Conservation (phyloP, 345 rosid species). For the Camelina hispida region DNA sequence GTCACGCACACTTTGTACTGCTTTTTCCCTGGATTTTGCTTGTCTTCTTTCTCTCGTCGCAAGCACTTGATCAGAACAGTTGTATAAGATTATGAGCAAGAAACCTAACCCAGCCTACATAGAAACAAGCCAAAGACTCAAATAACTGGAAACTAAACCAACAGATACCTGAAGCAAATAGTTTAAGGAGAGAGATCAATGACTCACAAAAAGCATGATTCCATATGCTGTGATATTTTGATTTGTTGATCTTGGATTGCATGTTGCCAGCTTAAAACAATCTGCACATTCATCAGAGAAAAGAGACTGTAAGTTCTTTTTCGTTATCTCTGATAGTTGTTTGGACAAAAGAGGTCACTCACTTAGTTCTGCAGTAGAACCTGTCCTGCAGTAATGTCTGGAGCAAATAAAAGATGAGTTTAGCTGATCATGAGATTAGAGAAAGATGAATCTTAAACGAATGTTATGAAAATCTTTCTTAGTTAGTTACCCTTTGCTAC, state of each 20-base stretch:
- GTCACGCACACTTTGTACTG: constrained; percentile 86
- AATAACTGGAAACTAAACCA: background rate
- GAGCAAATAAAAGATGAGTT: constrained; percentile 43
- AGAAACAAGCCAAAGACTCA: background rate
- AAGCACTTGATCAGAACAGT: constrained; percentile 97
- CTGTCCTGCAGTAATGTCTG: constrained; percentile 91
- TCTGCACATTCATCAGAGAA: constrained; percentile 57
- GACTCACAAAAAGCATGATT: constrained; percentile 85
- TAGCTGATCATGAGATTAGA: constrained; percentile 1
- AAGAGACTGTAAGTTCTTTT: background rate
- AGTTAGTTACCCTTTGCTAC: constrained; percentile 78
- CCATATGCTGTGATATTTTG: constrained; percentile 96
- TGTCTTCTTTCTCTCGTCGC: constrained; percentile 86
- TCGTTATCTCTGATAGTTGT: background rate
- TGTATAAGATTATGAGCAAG: constrained; percentile 79
- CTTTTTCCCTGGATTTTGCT: constrained; percentile 87
- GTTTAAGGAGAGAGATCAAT: constrained; percentile 30
- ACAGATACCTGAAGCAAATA: background rate
- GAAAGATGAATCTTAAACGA: constrained; percentile 18
- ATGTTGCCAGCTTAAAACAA: constrained; percentile 79
- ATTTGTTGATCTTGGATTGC: constrained; percentile 74
- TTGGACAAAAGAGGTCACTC: constrained; percentile 33
- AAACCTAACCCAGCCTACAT: constrained; percentile 78
- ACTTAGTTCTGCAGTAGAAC: constrained; percentile 76
- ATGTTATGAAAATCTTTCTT: constrained; percentile 44